Evolutionary conservation across 768 basidiomycete species (phyloP).

Genomic region (Mycena floridula): DNA sequence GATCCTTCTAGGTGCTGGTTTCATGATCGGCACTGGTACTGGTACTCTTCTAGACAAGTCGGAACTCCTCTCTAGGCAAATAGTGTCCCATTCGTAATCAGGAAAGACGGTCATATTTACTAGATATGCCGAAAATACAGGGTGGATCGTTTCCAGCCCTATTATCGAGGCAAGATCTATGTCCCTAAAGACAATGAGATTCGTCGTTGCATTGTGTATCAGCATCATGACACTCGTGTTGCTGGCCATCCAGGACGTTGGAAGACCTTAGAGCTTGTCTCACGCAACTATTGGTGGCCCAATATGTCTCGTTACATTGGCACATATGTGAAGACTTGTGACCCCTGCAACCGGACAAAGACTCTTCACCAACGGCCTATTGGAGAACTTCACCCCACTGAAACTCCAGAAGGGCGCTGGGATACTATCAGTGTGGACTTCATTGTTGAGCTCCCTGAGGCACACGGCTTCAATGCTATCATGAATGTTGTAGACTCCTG

Average conservation of each 20-base stretch:
- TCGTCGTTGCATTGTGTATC: conserved; percentile 9
- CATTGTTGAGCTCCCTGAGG: conserved; percentile 24
- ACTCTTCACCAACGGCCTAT: not conserved
- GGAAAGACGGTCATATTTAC: no score
- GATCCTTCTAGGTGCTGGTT: no score
- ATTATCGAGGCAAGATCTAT: conserved; percentile 2
- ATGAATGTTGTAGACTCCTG: conserved; percentile 21
- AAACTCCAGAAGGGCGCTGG: conserved; percentile 20
- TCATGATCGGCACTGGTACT: no score
- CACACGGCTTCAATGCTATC: conserved; percentile 26
- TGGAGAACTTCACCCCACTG: conserved; percentile 7
- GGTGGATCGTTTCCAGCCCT: no score
- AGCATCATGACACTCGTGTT: conserved; percentile 17
- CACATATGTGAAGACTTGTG: conserved; percentile 5
- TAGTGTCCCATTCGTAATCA: no score
- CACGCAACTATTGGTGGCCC: conserved; percentile 13
- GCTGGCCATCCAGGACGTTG: conserved; percentile 24
- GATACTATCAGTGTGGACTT: conserved; percentile 28
- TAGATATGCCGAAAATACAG: no score
- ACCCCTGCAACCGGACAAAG: conserved; percentile 9
- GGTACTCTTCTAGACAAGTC: no score
- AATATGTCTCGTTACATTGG: conserved; percentile 14
- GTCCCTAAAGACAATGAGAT: conserved; percentile 12
- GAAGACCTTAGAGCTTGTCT: conserved; percentile 21
- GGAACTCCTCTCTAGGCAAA: no score